Evolutionary conservation across 208 protist genomes (phyloP).

Genomic region (Zelonia costaricensis): DNA sequence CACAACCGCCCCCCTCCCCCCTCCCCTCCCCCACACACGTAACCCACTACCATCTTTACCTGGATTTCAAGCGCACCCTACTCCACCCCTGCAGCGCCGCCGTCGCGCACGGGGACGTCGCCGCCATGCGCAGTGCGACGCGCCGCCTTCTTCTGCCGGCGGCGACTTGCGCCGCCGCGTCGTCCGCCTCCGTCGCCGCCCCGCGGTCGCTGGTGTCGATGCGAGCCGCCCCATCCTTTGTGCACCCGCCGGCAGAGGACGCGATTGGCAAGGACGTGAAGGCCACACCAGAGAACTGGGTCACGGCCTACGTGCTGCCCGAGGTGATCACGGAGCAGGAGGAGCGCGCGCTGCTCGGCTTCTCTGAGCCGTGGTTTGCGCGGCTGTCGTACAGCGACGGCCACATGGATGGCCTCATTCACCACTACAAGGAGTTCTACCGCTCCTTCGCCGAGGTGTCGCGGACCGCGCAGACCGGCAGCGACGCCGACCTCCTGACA

Average conservation of each 20-base stretch:
- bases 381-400: constrained; percentile 71
- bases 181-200: background rate
- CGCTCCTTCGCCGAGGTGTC: constrained; percentile 64
- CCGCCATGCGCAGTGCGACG: background rate
- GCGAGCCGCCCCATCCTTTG: constrained; percentile 68
- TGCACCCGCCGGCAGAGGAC: constrained; percentile 57
- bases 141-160: background rate
- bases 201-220: constrained; percentile 56
- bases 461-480: constrained; percentile 15
- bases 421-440: constrained; percentile 91
- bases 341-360: constrained; percentile 59
- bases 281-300: constrained; percentile 58
- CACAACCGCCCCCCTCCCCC: too few species aligned
- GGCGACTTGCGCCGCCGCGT: background rate
- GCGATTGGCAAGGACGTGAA: constrained; percentile 73
- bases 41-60: too few species aligned
- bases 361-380: constrained; percentile 72
- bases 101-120: too few species aligned
- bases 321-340: constrained; percentile 71
- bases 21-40: too few species aligned
- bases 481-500: constrained; percentile 20
- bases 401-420: constrained; percentile 81
- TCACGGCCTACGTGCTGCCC: constrained; percentile 76
- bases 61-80: too few species aligned
- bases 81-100: too few species aligned